Percentiles rank a stretch among this genome's conserved stretches.
These are phyloP conservation scores for Craspedostauros australis DNA, from an alignment of 108 stramenopile species.

Conservation along the genomic window DNA sequence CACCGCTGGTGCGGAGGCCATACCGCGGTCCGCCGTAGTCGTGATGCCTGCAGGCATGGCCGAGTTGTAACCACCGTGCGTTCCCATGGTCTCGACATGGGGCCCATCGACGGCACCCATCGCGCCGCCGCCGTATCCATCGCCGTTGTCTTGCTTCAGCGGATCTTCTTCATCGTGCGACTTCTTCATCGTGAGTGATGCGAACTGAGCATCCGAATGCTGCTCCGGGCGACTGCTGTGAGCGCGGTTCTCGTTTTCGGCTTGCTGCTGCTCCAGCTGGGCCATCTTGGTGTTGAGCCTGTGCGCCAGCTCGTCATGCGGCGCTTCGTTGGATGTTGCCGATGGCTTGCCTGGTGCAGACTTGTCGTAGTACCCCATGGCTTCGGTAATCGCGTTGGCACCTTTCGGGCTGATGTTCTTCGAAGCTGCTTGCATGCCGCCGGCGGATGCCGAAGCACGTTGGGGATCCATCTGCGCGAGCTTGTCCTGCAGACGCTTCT, in stretches of 20 bases:
- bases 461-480: no score
- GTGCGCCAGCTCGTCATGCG: no score
- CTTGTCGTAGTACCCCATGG: no score
- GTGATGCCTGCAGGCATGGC: background rate
- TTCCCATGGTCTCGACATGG: background rate
- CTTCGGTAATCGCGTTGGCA: no score
- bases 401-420: no score
- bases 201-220: background rate
- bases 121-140: background rate
- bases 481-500: no score
- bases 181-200: background rate
- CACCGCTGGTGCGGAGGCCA: slow-evolving; percentile 10
- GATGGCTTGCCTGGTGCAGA: no score
- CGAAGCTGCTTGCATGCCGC: no score
- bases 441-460: no score
- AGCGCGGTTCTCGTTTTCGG: slow-evolving; percentile 2
- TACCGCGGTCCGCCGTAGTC: slow-evolving; percentile 13
- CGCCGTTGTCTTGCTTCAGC: background rate
- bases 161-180: background rate
- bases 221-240: background rate
- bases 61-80: background rate
- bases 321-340: no score
- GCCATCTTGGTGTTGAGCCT: slow-evolving; percentile 4
- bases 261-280: background rate
- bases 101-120: background rate